Conservation (phyloP, 2,329 filamentous ascomycete species). For the Colletotrichum viniferum region DNA sequence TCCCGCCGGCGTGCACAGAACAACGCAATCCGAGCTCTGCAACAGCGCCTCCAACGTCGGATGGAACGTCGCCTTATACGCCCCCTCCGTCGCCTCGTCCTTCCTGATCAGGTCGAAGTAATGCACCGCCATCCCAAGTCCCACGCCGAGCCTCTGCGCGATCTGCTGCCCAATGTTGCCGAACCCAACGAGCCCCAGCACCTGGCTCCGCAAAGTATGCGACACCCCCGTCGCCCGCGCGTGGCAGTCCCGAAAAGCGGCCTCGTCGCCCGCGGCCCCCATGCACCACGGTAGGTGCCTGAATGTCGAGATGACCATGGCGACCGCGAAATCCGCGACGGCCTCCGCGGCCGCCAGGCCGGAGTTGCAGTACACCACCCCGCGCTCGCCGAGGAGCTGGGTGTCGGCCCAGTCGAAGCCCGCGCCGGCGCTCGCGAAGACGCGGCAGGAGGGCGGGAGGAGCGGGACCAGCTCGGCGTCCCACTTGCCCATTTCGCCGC, state of each 20-base stretch:
- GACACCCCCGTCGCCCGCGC: constrained; percentile 61
- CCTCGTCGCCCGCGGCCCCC: constrained; percentile 36
- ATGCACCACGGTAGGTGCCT: constrained; percentile 70
- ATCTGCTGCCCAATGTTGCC: constrained; percentile 70
- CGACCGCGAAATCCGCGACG: constrained; percentile 74
- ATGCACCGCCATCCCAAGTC: constrained; percentile 70
- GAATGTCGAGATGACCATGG: constrained; percentile 72
- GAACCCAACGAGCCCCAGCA: constrained; percentile 71
- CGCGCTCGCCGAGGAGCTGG: constrained; percentile 62
- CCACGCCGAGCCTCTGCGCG: constrained; percentile 53
- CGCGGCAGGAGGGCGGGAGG: constrained; percentile 58
- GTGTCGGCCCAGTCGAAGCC: constrained; percentile 72
- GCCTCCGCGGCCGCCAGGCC: constrained; percentile 73
- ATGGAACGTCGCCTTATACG: constrained; percentile 54
- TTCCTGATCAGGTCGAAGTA: constrained; percentile 66
- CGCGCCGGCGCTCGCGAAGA: constrained; percentile 69
- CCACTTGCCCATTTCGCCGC: constrained; percentile 71
- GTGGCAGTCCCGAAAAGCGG: constrained; percentile 62
- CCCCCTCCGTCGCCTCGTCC: constrained; percentile 42
- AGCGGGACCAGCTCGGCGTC: constrained; percentile 62
- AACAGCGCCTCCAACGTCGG: constrained; percentile 56
- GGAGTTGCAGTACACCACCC: constrained; percentile 75
- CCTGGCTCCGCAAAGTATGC: constrained; percentile 65
- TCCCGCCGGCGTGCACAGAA: constrained; percentile 63
- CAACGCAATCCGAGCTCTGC: constrained; percentile 58